Evolutionary conservation across 1,284 basidiomycete species (phyloP).

Genomic region (Ganoderma lucidum): DNA sequence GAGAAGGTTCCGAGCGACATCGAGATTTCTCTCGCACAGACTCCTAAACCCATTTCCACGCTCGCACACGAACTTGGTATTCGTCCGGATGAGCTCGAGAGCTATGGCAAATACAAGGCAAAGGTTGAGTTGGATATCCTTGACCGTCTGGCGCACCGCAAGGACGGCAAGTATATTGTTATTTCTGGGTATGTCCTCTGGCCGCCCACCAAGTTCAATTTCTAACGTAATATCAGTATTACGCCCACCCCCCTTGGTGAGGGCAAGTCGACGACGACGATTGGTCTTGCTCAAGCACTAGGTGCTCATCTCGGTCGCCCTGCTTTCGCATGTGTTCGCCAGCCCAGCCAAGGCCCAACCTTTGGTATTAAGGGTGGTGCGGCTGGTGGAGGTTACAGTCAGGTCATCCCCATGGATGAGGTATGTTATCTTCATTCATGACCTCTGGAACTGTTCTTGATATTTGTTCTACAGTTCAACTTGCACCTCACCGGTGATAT

Average conservation of each 20-base stretch:
- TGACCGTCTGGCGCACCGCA: constrained; percentile 85
- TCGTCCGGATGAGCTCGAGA: constrained; percentile 88
- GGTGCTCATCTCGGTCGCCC: constrained; percentile 94
- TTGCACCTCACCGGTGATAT: constrained; percentile 98
- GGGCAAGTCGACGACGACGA: constrained; percentile 99
- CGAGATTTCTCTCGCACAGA: constrained; percentile 95
- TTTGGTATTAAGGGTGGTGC: constrained; percentile 99
- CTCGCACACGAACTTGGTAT: constrained; percentile 93
- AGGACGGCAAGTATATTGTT: constrained; percentile 97
- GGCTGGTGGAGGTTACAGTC: constrained; percentile 98
- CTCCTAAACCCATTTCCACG: constrained; percentile 87
- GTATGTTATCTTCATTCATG: constrained; percentile 50
- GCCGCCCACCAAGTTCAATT: not conserved
- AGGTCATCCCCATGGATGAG: constrained; percentile 99
- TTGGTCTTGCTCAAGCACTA: constrained; percentile 96
- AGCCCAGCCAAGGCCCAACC: constrained; percentile 98
- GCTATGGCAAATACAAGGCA: constrained; percentile 96
- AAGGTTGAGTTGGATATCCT: constrained; percentile 95
- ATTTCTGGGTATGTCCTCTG: constrained; percentile 77
- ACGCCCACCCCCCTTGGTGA: constrained; percentile 98
- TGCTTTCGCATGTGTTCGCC: constrained; percentile 97
- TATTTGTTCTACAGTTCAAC: constrained; percentile 71
- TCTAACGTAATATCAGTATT: constrained; percentile 63
- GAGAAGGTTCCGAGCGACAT: constrained; percentile 96
- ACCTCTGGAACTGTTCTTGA: not conserved